Base-by-base conservation (phyloP, 1,284 basidiomycete genomes). In the Moesziomyces antarcticus region DNA sequence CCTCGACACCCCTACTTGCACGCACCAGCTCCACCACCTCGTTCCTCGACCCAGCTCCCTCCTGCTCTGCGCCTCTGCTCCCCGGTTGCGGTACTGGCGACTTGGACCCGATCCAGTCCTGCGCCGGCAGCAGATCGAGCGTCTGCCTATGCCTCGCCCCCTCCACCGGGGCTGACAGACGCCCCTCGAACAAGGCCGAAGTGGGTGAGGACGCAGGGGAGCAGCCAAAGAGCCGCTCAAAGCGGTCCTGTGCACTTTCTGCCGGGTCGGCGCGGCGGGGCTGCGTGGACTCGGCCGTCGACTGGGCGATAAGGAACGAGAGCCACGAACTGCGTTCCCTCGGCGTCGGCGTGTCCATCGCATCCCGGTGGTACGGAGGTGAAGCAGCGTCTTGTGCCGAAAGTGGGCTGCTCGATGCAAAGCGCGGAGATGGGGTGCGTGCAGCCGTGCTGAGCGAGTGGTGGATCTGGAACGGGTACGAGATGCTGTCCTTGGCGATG, bases 191-290 rank as follows among this genome's bases (percentile, higher is more conserved):
- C n/a, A n/a, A n/a, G n/a, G n/a, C n/a, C n/a, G n/a, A n/a, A n/a
- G 55, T 66, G 11, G 68, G 62, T 4, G 68, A 72, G 2, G 68
- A 18, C 3, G 33, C 55, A 7, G 63, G 68, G 0, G 68, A 72
- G n/a, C 68, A 66, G n/a, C 68, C 68, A 33, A 72, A 72, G n/a
- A 72, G 18, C 1, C 63, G 41, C 33, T 72, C 37, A n/a, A 72
- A 72, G 9, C 62, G 35, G 10, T 57, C 63, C 21, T 64, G 27
- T 25, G 61, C 60, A 21, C n/a, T 50, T 35, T 69, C 66, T 21
- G 22, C 46, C 3, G 16, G 8, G 1, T 21, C 25, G 10, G 18
- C 21, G 2, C 16, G 33, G 10, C 22, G 3, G 18, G 20, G 18
- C 22, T 20, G 9, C 13, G 30, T 5, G 1, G 44, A 20, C 9